Base-by-base conservation (phyloP, 2,329 filamentous ascomycete genomes). In the Sclerotinia glacialis region DNA sequence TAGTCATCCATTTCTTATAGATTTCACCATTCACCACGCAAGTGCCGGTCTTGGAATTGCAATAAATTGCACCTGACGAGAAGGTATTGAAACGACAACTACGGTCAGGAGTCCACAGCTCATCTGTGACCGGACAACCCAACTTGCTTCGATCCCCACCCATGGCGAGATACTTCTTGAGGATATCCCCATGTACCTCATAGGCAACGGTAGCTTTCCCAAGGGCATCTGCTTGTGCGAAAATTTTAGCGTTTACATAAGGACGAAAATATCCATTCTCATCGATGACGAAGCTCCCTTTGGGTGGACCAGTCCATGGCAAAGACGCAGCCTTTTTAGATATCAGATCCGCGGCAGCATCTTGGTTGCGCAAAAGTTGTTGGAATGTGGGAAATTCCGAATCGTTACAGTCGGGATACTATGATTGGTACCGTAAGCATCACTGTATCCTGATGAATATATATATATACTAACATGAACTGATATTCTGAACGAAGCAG, bases 181-280 rank as follows among this genome's bases (percentile, higher is more conserved):
- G 61, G 21, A 64, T 64, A n/a, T 55, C 49, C 14, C 61, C 49
- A 12, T 64, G 61, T 7, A 64, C 61, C 37, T 64, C 61, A 44
- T 44, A 64, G 14, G 61, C 61, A 26, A 34, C 18, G n/a, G 26
- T 55, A 23, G 61, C 61, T 64, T 46, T 42, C 2, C 61, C 49
- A 42, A 64, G 31, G 14, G 61, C 18, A 55, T 64, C 61, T 64
- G 49, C 61, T 46, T 64, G 26, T 23, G 61, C 61, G 34, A 64
- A 55, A 21, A 55, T 64, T 31, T 37, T 64, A n/a, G 49, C 34
- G 18, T 55, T 54, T 31, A 28, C n/a, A 34, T 54, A 64, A n/a
- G 37, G 9, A 12, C 50, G 61, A 23, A 49, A 64, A 55, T 64
- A 64, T 31, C 49, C 49, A 46, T 52, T 46, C 26, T 64, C 61